Evolutionary conservation across 805 yeast species (phyloP).

Genomic region (Debaryomyces castellii): DNA sequence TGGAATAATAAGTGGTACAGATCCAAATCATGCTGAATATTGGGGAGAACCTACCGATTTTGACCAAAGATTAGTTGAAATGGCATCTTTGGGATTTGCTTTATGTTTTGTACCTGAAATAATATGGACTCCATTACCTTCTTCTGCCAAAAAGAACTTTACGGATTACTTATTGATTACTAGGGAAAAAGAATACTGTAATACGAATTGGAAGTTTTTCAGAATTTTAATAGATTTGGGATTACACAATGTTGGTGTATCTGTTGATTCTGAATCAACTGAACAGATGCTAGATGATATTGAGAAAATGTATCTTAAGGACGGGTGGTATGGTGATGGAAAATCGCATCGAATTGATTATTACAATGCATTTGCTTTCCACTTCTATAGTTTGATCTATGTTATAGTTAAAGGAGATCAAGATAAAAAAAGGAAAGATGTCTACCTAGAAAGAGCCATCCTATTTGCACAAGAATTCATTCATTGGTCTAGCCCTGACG

Average conservation of each 20-base stretch:
- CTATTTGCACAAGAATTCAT: constrained; percentile 19
- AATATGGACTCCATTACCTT: constrained; percentile 24
- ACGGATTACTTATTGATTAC: constrained; percentile 14
- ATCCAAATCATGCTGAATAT: constrained; percentile 23
- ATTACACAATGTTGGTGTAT: constrained; percentile 18
- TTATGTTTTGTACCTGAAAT: constrained; percentile 18
- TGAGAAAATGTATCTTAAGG: constrained; percentile 19
- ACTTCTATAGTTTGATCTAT: constrained; percentile 24
- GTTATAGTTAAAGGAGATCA: constrained; percentile 8
- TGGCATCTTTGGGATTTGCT: constrained; percentile 28
- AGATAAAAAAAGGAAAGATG: constrained; percentile 12
- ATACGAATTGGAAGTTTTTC: constrained; percentile 27
- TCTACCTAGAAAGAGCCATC: constrained; percentile 15
- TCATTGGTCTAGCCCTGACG: constrained; percentile 17
- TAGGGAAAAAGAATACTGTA: constrained; percentile 13
- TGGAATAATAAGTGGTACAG: constrained; percentile 24
- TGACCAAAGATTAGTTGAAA: constrained; percentile 25
- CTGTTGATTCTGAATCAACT: constrained; percentile 7
- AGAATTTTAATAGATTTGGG: constrained; percentile 25
- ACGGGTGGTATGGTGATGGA: constrained; percentile 34
- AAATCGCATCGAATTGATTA: constrained; percentile 19
- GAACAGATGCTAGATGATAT: constrained; percentile 17
- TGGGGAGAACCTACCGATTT: constrained; percentile 22
- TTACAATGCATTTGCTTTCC: constrained; percentile 30
- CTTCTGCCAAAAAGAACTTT: constrained; percentile 14